Evolutionary conservation across 2,329 filamentous ascomycete genomes (phyloP).

Genomic region (Thelonectria olida): DNA sequence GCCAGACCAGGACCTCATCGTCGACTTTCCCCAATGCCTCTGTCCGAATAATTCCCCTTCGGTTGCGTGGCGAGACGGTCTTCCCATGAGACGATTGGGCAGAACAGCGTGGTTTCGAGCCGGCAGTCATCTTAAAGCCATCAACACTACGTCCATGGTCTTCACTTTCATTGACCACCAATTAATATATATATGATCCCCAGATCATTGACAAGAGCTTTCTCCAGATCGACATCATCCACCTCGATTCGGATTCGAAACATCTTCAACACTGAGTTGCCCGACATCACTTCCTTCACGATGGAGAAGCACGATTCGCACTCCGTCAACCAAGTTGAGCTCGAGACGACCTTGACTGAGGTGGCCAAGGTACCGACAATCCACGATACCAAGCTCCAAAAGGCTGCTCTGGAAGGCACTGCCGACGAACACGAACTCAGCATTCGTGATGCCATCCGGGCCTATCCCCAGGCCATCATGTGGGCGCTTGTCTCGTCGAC

Average conservation of each 20-base stretch:
- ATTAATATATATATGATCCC: neutral
- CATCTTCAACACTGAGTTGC: neutral
- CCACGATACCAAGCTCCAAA: neutral
- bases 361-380: neutral
- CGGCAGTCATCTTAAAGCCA: neutral
- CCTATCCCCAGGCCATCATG: constrained; percentile 48
- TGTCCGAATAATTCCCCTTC: neutral
- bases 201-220: neutral
- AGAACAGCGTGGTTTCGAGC: neutral
- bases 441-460: constrained; percentile 38
- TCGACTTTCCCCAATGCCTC: neutral
- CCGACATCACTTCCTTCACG: neutral
- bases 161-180: too few relatives aligned
- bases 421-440: constrained; percentile 38
- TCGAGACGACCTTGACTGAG: neutral
- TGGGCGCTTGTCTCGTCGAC: constrained; percentile 49
- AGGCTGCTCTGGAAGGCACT: constrained; percentile 11
- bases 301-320: neutral
- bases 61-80: neutral
- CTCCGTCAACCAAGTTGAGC: neutral
- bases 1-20: neutral
- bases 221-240: neutral
- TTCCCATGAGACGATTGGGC: neutral
- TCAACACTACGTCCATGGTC: neutral
- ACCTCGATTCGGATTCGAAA: neutral